phyloP scores from a whole-genome alignment of 1,139 yeast genomes.

The Entelexis paramagnoliae region DNA sequence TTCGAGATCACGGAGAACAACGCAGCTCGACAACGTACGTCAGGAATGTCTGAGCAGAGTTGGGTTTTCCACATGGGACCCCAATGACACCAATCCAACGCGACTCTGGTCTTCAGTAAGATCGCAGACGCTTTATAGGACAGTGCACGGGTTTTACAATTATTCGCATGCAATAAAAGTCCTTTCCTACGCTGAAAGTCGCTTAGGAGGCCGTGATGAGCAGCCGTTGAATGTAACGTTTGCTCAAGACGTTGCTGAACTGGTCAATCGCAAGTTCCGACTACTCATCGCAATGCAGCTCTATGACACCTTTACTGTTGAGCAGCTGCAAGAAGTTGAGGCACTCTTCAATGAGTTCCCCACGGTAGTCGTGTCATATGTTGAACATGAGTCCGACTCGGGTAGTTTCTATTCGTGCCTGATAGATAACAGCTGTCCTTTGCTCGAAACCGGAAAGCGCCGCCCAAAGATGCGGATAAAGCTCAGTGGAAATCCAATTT shows the following conservation, averaged over 20 bases:
- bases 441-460: constrained; percentile 36
- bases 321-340: constrained; percentile 48
- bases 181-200: constrained; percentile 54
- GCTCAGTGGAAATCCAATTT: constrained; percentile 74
- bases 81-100: constrained; percentile 54
- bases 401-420: constrained; percentile 48
- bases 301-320: constrained; percentile 40
- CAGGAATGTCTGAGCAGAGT: constrained; percentile 26
- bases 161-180: constrained; percentile 58
- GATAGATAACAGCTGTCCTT: constrained; percentile 43
- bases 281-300: constrained; percentile 66
- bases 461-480: constrained; percentile 45
- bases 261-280: constrained; percentile 55
- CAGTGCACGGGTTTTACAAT: constrained; percentile 67
- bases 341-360: constrained; percentile 54
- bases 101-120: constrained; percentile 75
- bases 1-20: neutral
- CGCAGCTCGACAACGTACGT: neutral
- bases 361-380: constrained; percentile 46
- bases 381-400: constrained; percentile 33
- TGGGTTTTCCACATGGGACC: constrained; percentile 58
- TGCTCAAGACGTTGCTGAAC: constrained; percentile 33
- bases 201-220: constrained; percentile 25
- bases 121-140: constrained; percentile 67
- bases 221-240: neutral